Conservation (phyloP, 2,329 filamentous ascomycete species). For the Penicillium decumbens region DNA sequence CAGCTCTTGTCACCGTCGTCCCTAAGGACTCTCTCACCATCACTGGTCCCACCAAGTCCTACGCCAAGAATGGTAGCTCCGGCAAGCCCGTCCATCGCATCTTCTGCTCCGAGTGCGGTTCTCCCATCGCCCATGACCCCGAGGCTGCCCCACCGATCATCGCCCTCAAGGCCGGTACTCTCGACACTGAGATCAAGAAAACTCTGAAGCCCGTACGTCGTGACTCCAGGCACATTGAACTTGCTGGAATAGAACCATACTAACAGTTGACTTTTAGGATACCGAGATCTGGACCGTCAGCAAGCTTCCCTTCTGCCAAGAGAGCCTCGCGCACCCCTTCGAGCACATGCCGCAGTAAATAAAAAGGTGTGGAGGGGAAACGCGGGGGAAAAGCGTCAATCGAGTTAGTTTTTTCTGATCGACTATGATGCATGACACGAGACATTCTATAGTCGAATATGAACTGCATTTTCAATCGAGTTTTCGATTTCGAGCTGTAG, state of each 20-base stretch:
- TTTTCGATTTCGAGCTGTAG: neutral
- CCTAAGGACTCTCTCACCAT: slow-evolving; percentile 62
- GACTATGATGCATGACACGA: slow-evolving; percentile 5
- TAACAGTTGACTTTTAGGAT: slow-evolving; percentile 30
- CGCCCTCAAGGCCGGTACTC: slow-evolving; percentile 62
- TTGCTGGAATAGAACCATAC: neutral
- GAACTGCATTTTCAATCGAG: neutral
- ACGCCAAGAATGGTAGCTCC: slow-evolving; percentile 55
- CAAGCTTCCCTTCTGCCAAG: slow-evolving; percentile 67
- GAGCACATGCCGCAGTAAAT: slow-evolving; percentile 58
- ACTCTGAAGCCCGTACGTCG: slow-evolving; percentile 54
- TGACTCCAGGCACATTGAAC: neutral
- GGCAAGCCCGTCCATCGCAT: slow-evolving; percentile 62
- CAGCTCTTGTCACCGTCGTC: slow-evolving; percentile 61
- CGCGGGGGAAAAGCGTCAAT: neutral
- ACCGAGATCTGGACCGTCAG: slow-evolving; percentile 66
- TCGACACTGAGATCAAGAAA: slow-evolving; percentile 63
- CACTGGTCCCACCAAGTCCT: slow-evolving; percentile 62
- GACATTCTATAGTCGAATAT: neutral
- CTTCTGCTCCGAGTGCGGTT: slow-evolving; percentile 66
- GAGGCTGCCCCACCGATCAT: slow-evolving; percentile 67
- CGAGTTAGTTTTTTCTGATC: neutral
- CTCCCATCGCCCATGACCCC: slow-evolving; percentile 65
- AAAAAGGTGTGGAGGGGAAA: neutral
- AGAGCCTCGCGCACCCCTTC: slow-evolving; percentile 60